These are phyloP conservation scores for Pyricularia grisea DNA, from an alignment of 2,329 filamentous ascomycete species.

Conservation along the genomic window DNA sequence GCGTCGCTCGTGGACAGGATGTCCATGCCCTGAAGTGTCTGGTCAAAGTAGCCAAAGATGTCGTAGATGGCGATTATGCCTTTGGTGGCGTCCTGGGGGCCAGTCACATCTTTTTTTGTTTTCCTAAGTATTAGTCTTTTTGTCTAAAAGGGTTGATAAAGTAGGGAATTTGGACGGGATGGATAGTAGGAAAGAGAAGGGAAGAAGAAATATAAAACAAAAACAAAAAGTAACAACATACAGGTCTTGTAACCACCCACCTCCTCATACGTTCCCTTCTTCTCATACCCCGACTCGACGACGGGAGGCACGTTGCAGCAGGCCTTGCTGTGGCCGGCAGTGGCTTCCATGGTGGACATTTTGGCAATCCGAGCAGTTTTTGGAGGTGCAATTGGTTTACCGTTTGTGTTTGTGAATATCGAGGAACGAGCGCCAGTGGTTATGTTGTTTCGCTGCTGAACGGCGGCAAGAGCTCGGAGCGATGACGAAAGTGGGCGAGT, in stretches of 20 bases:
- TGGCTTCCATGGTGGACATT: conserved; percentile 4
- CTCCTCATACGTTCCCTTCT: conserved; percentile 34
- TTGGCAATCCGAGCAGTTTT: neutral
- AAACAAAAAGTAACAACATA: neutral
- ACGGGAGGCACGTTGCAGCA: conserved; percentile 38
- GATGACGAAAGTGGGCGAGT: neutral
- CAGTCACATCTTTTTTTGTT: conserved; percentile 30
- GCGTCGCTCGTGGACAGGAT: conserved; percentile 47
- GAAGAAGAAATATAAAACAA: too few relatives aligned
- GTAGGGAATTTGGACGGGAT: neutral
- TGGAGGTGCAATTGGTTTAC: neutral
- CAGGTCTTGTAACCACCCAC: conserved; percentile 36
- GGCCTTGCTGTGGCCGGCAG: conserved; percentile 12
- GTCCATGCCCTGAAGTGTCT: conserved; percentile 62
- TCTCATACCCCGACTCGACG: conserved; percentile 29
- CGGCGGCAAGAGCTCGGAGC: neutral
- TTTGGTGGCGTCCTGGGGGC: conserved; percentile 37
- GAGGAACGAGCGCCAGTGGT: neutral
- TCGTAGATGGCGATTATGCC: conserved; percentile 56
- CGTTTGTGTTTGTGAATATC: neutral
- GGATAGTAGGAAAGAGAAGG: neutral
- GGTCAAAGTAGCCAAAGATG: conserved; percentile 62
- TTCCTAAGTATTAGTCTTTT: neutral
- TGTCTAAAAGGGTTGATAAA: neutral
- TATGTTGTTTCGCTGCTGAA: neutral